Base-by-base conservation (phyloP, 257 asterid species). In the Hygrophila difformis region DNA sequence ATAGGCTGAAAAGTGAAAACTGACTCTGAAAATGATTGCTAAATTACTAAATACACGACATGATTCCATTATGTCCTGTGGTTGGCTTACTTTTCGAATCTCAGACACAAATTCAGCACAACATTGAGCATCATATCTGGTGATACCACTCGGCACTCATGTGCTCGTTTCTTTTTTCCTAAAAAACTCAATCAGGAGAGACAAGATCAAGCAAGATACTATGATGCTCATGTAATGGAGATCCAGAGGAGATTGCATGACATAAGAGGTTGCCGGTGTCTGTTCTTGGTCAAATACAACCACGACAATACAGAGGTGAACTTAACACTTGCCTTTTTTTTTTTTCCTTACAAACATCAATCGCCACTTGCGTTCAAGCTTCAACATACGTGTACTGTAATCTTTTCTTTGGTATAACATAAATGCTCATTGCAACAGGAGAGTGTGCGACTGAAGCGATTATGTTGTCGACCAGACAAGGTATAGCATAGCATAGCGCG, bases 231-330 rank as follows among this genome's bases (percentile, higher is more conserved):
- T 21, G 69, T 84, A 22, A 35, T 64, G 2, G 74, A 73, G 10
- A 77, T 88, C 48, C 73, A 77, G 56, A 74, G 84, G 68, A 76
- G 77, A 62, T 22, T 79, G 78, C 97, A 88, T 18, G 97, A 84
- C 53, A 57, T 84, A 38, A 74, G 97, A 70, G 97, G 95, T 28
- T 87, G 97, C 70, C 70, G 97, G 49, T 87, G 97, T 56, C 72
- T 84, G 62, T 87, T 81, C 81, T 68, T 65, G 64, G 72, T 87
- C 54, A 65, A 54, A 29, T 87, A 87, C 26, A 67, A 57, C 59
- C 93, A 76, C 56, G 92, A 87, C 55, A 57, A 55, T 56, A 39
- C 64, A 11, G 61, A 72, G 93, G 97, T 84, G 54, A 42, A 12
- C 1, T 9, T 15, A 7, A 41, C 18, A 39, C 14, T 6, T 50